These are phyloP conservation scores for Aspergillus novoparasiticus DNA, from an alignment of 2,329 filamentous ascomycete species.

Conservation along the genomic window DNA sequence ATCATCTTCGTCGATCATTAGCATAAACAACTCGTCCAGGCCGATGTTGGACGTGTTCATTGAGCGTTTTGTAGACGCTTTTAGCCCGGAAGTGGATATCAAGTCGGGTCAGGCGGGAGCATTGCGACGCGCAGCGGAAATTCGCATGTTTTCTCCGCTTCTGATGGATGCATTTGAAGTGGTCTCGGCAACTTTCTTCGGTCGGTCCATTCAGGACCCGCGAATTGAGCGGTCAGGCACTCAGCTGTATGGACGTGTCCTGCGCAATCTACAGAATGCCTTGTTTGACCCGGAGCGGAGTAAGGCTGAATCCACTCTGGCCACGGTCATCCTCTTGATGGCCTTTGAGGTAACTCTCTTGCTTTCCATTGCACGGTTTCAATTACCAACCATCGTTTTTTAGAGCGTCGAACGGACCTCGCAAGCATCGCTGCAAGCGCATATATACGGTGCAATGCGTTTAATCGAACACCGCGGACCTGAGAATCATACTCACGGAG, in stretches of 20 bases:
- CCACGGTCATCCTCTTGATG: conserved; percentile 41
- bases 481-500: conserved; percentile 42
- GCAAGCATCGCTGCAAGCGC: conserved; percentile 33
- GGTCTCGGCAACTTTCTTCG: conserved; percentile 43
- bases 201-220: conserved; percentile 38
- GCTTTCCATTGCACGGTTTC: background rate
- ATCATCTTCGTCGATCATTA: conserved; percentile 23
- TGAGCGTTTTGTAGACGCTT: conserved; percentile 43
- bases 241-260: conserved; percentile 36
- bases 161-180: conserved; percentile 41
- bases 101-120: conserved; percentile 40
- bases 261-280: conserved; percentile 40
- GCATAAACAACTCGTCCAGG: conserved; percentile 23
- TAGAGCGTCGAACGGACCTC: conserved; percentile 42
- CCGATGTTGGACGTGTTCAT: conserved; percentile 40
- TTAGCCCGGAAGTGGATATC: conserved; percentile 40
- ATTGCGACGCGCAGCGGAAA: conserved; percentile 38
- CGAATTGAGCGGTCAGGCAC: conserved; percentile 37
- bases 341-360: conserved; percentile 37
- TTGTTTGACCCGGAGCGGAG: conserved; percentile 38
- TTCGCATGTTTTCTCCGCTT: conserved; percentile 44
- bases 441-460: conserved; percentile 38
- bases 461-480: conserved; percentile 43
- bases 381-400: conserved; percentile 6
- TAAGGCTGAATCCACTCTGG: conserved; percentile 41